Conservation (phyloP, 1,284 basidiomycete genomes). For the Athelia sp. region DNA sequence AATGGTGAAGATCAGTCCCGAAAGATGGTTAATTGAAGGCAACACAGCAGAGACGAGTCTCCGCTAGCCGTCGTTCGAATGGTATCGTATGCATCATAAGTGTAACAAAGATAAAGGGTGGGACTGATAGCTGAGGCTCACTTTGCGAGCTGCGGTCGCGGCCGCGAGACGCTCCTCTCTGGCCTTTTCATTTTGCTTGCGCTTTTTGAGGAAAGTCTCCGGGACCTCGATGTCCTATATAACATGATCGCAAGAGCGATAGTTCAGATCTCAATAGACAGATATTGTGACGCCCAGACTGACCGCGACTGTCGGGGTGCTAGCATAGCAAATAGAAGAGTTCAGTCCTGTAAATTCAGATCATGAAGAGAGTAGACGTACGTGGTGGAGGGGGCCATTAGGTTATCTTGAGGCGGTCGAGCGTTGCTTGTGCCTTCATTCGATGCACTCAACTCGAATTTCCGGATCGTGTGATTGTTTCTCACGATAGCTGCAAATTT, state of each 20-base stretch:
- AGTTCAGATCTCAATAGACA: conserved; percentile 1
- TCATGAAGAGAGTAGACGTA: conserved; percentile 31
- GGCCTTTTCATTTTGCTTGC: conserved; percentile 97
- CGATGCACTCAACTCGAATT: too few relatives aligned
- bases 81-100: conserved; percentile 79
- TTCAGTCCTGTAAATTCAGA: conserved; percentile 10
- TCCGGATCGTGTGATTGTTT: too few relatives aligned
- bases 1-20: conserved; percentile 67
- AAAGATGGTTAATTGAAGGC: conserved; percentile 95
- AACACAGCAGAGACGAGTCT: conserved; percentile 66
- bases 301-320: conserved; percentile 70
- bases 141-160: conserved; percentile 89
- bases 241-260: conserved; percentile 4
- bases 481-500: too few relatives aligned
- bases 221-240: conserved; percentile 85
- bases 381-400: conserved; percentile 69
- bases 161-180: conserved; percentile 92
- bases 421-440: too few relatives aligned
- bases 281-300: conserved; percentile 25
- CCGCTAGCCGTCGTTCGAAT: conserved; percentile 72
- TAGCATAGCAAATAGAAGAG: conserved; percentile 18
- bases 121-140: conserved; percentile 35
- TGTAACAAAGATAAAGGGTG: conserved; percentile 9
- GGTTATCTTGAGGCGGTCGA: conserved; percentile 37
- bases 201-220: conserved; percentile 99